These are phyloP conservation scores for Pyrenophora teres DNA, from an alignment of 2,329 filamentous ascomycete species.

Conservation along the genomic window DNA sequence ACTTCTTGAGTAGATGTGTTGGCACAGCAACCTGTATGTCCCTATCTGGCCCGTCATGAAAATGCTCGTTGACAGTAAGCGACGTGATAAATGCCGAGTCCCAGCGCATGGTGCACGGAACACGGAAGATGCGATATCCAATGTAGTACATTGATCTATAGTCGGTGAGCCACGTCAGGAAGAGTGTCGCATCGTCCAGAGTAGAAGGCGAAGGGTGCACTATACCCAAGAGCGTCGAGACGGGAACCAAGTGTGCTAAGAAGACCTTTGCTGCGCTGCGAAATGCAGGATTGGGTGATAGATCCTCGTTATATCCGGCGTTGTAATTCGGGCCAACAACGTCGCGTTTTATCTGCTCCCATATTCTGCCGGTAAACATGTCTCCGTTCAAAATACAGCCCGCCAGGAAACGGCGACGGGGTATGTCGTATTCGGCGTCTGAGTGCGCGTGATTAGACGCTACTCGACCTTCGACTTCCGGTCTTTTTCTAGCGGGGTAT, in stretches of 20 bases:
- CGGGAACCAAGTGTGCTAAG: conserved; percentile 5
- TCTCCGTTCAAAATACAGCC: conserved; percentile 11
- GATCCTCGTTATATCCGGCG: conserved; percentile 1
- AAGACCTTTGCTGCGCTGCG: conserved; percentile 3
- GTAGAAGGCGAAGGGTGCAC: not conserved
- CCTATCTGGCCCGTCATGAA: not conserved
- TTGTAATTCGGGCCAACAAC: conserved; percentile 15
- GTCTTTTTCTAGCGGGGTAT: not conserved
- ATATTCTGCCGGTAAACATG: conserved; percentile 11
- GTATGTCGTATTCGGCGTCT: conserved; percentile 2
- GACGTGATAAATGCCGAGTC: not conserved
- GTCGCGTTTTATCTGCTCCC: conserved; percentile 13
- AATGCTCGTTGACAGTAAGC: conserved; percentile 4
- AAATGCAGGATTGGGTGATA: conserved; percentile 4
- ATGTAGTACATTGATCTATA: conserved; percentile 17
- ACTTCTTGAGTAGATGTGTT: conserved; percentile 2
- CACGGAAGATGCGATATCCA: not conserved
- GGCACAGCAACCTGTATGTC: conserved; percentile 14
- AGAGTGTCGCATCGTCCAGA: conserved; percentile 14
- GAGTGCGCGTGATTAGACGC: not conserved
- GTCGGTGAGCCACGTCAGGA: conserved; percentile 20
- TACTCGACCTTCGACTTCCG: not conserved
- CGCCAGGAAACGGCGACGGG: conserved; percentile 14
- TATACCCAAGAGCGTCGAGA: conserved; percentile 1
- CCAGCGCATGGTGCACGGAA: not conserved